Evolutionary conservation across 176 grass and related monocot genomes (phyloP).

Genomic region (Saccharum spontaneum): DNA sequence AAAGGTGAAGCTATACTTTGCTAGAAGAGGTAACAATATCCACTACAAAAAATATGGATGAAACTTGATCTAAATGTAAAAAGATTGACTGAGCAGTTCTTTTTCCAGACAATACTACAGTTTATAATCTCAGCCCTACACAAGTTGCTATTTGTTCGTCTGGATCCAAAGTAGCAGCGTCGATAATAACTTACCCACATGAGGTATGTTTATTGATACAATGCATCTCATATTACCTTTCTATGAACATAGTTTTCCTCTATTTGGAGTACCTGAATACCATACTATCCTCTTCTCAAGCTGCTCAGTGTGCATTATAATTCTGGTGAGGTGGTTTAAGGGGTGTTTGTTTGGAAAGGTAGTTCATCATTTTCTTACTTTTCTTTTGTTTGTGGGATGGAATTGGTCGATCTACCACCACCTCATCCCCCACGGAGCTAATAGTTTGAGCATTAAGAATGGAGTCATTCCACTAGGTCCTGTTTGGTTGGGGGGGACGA

Average conservation of each 20-base stretch:
- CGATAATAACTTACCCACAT: conserved; percentile 84
- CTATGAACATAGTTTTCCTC: neutral
- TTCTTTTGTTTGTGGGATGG: too few relatives aligned
- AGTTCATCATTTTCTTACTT: too few relatives aligned
- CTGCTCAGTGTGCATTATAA: neutral
- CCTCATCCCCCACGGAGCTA: too few relatives aligned
- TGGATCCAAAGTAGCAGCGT: conserved; percentile 79
- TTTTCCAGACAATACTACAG: conserved; percentile 73
- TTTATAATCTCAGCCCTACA: conserved; percentile 67
- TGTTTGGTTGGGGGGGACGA: too few relatives aligned
- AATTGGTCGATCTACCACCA: too few relatives aligned
- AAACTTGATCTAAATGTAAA: neutral
- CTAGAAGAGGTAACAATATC: conserved; percentile 55
- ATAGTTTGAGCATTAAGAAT: too few relatives aligned
- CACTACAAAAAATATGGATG: neutral
- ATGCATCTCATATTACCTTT: neutral
- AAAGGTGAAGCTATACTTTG: conserved; percentile 73
- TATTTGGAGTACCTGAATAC: neutral
- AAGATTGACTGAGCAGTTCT: conserved; percentile 11
- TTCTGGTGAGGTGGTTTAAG: neutral
- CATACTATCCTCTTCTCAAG: neutral
- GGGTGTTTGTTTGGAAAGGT: neutral
- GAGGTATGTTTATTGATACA: conserved; percentile 59
- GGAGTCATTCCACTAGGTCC: too few relatives aligned
- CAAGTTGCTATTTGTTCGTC: conserved; percentile 71